A percentile compares a stretch with the other conserved stretches of the same genome.
Conservation (phyloP, 805 yeast genomes). For the Metschnikowia dekortorum region DNA sequence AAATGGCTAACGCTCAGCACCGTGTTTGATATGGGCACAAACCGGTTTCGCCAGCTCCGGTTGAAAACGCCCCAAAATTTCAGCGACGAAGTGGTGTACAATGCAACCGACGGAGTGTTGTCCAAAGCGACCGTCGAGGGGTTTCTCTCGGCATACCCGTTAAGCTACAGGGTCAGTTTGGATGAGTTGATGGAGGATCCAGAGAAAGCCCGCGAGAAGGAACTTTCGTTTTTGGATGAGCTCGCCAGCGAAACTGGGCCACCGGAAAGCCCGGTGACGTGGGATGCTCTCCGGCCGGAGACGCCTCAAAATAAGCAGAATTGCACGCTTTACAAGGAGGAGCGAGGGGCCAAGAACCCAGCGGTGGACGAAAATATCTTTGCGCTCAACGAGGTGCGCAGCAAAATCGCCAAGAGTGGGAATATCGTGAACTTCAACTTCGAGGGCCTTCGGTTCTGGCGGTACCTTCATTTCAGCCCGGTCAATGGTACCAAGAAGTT, state of each 20-base stretch:
- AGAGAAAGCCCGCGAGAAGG: constrained; percentile 22
- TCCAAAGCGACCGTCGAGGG: constrained; percentile 17
- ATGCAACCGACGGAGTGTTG: constrained; percentile 14
- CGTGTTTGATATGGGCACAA: constrained; percentile 33
- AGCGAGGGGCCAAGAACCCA: constrained; percentile 7
- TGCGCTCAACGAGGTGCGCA: constrained; percentile 22
- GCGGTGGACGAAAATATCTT: constrained; percentile 21
- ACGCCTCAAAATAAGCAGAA: constrained; percentile 14
- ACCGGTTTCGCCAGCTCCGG: constrained; percentile 13
- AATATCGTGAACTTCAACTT: constrained; percentile 42
- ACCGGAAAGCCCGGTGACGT: constrained; percentile 7
- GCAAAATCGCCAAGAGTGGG: constrained; percentile 31
- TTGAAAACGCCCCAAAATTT: constrained; percentile 12
- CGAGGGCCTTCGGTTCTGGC: constrained; percentile 52
- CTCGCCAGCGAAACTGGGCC: constrained; percentile 22
- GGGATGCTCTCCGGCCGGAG: constrained; percentile 30
- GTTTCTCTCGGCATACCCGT: constrained; percentile 28
- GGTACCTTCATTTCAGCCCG: constrained; percentile 53
- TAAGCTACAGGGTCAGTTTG: constrained; percentile 28
- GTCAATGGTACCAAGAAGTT: constrained; percentile 46
- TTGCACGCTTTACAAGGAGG: constrained; percentile 18
- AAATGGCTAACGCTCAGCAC: constrained; percentile 40
- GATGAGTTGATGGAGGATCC: constrained; percentile 30
- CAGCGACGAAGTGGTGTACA: constrained; percentile 6
- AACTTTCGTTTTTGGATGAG: constrained; percentile 35